Evolutionary conservation across 345 rosid genomes (phyloP), one percentile per base, ranked within the genome.

Genomic region (Lumnitzera racemosa): DNA sequence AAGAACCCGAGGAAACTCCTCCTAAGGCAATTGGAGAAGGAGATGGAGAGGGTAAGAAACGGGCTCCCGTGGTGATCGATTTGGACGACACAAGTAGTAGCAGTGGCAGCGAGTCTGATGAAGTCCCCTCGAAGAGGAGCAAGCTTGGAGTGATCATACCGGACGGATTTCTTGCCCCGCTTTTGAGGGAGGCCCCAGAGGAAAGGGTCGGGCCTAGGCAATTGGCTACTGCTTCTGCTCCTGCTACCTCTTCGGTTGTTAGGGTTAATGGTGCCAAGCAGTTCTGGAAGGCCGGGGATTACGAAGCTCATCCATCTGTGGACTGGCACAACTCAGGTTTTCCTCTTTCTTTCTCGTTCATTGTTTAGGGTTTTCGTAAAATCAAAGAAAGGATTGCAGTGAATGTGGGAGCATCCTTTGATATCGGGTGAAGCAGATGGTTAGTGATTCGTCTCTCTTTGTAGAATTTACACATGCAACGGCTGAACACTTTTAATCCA

Each of bases 261-360:
- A 23, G 41, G 58, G 53, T 63, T 55, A 61, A 55, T 46, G 61
- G 77, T 60, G 72, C 76, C 50, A 87, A 75, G 74, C 95, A 86
- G 81, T 91, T 91, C 46, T 91, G 98, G 98, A 91, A 85, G 76
- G 96, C 98, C 13, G 96, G 92, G 31, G 98, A 91, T 46, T 89
- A 80, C 36, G 90, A 81, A 51, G 96, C 85, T 57, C 67, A 68
- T 20, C 66, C 81, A 24, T 68, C 67, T 12, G 70, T 68, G 59
- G 74, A 61, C 64, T 81, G 89, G 89, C 80, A 76, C 24, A 47
- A 74, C 62, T 73, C 82, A n/a, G 92, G 96, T 90, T 68, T 58
- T 53, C 7, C 49, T 7, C 55, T 9, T n/a, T 16, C 41, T 47
- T 25, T 16, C 24, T 10, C 47, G 43, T n/a, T 11, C 23, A 20